Evolutionary conservation across 2,329 filamentous ascomycete species (phyloP).

Genomic region (Cytospora paraplurivora): DNA sequence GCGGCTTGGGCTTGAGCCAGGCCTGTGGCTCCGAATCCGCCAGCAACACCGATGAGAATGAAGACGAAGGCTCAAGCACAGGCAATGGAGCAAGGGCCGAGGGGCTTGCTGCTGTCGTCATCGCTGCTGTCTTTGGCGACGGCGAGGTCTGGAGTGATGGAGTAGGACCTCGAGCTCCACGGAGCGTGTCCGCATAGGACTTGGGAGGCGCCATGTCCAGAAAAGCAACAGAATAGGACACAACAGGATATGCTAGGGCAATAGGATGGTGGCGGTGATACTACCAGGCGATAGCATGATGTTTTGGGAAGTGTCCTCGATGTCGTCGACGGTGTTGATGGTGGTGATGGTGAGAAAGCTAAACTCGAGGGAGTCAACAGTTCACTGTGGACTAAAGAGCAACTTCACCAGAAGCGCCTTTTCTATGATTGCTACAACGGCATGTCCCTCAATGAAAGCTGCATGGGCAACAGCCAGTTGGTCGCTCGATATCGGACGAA

Average conservation of each 20-base stretch:
- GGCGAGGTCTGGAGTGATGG: background rate
- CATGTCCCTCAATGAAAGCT: no score
- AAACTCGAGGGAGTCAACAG: no score
- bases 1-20: background rate
- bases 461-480: no score
- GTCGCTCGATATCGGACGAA: no score
- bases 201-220: conserved; percentile 1
- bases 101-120: background rate
- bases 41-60: background rate
- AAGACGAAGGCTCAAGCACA: conserved; percentile 2
- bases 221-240: no score
- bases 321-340: no score
- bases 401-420: no score
- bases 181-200: conserved; percentile 9
- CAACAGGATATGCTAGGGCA: background rate
- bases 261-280: background rate
- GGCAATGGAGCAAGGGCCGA: background rate
- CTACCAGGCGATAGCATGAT: background rate
- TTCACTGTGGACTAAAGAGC: background rate
- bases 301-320: background rate
- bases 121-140: background rate
- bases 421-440: no score
- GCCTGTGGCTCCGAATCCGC: background rate
- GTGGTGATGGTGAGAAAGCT: no score
- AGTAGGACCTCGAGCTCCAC: background rate